phyloP scores from a whole-genome alignment of 768 basidiomycete species.

The Boletus subparvulus region DNA sequence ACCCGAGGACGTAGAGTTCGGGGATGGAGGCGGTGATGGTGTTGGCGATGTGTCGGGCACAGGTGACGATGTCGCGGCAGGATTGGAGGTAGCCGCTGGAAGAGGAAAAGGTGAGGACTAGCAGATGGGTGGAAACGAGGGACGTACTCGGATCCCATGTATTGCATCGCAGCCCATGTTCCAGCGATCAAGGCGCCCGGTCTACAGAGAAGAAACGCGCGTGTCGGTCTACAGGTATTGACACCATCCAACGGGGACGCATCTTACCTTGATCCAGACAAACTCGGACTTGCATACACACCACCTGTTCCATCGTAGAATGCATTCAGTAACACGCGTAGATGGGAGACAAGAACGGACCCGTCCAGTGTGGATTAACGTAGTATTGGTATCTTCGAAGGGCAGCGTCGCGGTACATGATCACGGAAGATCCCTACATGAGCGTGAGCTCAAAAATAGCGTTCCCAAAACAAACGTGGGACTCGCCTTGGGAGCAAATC shows the following conservation, averaged over 20 bases:
- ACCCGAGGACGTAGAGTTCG: slow-evolving; percentile 85
- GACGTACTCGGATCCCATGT: slow-evolving; percentile 82
- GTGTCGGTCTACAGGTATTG: neutral
- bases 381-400: slow-evolving; percentile 86
- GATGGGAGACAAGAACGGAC: slow-evolving; percentile 34
- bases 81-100: slow-evolving; percentile 83
- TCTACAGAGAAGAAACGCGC: slow-evolving; percentile 37
- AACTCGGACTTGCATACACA: slow-evolving; percentile 85
- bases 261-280: slow-evolving; percentile 84
- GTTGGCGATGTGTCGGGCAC: slow-evolving; percentile 67
- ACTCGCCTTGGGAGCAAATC: slow-evolving; percentile 86
- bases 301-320: slow-evolving; percentile 50
- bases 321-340: neutral
- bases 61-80: slow-evolving; percentile 77
- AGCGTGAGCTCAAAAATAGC: neutral
- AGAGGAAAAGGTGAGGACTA: neutral
- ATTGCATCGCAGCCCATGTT: slow-evolving; percentile 95
- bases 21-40: slow-evolving; percentile 68
- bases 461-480: neutral
- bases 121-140: neutral
- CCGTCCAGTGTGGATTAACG: slow-evolving; percentile 76
- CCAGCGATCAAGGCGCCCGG: slow-evolving; percentile 93
- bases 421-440: slow-evolving; percentile 82
- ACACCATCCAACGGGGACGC: neutral
- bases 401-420: slow-evolving; percentile 86